Evolutionary conservation across 192 early-diverging fungal species (phyloP).

Genomic region (Backusella westeae): DNA sequence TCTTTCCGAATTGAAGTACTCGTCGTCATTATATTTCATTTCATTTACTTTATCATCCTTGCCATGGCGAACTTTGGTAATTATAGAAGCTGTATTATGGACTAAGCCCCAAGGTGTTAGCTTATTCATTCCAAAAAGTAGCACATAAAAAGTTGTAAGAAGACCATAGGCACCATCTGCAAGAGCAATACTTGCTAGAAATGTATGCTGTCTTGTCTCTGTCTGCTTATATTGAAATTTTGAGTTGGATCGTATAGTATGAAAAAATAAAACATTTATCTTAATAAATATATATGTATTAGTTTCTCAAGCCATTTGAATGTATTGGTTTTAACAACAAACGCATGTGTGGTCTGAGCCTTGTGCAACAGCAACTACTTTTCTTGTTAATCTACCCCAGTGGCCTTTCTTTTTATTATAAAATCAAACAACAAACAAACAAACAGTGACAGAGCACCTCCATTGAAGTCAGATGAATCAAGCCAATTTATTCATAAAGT

Average conservation of each 20-base stretch:
- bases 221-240: background rate
- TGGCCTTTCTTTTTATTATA: too few relatives aligned
- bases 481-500: too few relatives aligned
- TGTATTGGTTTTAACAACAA: too few relatives aligned
- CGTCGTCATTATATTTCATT: background rate
- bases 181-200: slow-evolving; percentile 6
- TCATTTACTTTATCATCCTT: background rate
- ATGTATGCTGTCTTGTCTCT: slow-evolving; percentile 17
- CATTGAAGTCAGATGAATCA: too few relatives aligned
- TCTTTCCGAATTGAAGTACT: too few relatives aligned
- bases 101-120: slow-evolving; percentile 18
- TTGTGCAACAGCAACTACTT: too few relatives aligned
- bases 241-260: background rate
- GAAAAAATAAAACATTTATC: background rate
- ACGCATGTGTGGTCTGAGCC: too few relatives aligned
- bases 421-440: too few relatives aligned
- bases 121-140: slow-evolving; percentile 11
- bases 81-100: background rate
- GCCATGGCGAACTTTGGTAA: background rate
- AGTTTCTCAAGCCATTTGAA: too few relatives aligned
- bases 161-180: slow-evolving; percentile 16
- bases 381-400: too few relatives aligned
- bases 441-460: too few relatives aligned
- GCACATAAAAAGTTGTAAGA: background rate
- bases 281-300: background rate